These are phyloP conservation scores for Scenedesmus sp. DNA, from an alignment of 163 green algal species.

Conservation along the genomic window DNA sequence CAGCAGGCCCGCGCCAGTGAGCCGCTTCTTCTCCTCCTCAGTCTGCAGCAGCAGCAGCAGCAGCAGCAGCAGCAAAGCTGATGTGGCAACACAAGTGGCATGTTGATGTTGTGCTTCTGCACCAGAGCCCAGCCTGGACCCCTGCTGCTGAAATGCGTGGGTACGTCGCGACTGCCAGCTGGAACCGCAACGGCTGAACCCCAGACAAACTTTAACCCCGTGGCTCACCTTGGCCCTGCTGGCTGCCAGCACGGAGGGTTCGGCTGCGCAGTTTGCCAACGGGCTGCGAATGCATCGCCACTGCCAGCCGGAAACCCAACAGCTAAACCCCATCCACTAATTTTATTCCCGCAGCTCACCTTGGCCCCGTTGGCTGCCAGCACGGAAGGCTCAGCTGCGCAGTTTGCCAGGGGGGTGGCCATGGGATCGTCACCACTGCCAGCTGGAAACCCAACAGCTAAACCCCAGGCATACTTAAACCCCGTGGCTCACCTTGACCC, in stretches of 20 bases:
- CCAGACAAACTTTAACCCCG: no score
- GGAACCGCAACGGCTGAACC: no score
- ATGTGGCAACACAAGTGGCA: no score
- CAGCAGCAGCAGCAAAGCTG: neutral
- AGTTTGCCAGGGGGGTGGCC: slow-evolving; percentile 73
- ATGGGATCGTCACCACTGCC: slow-evolving; percentile 56
- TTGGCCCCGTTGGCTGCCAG: slow-evolving; percentile 58
- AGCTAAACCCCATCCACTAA: no score
- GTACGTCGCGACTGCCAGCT: no score
- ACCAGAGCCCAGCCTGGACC: no score
- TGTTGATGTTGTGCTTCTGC: neutral
- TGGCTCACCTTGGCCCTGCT: slow-evolving; percentile 64
- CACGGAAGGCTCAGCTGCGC: slow-evolving; percentile 61
- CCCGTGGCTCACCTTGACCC: slow-evolving; percentile 62
- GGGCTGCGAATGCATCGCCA: slow-evolving; percentile 65
- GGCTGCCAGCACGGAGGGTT: slow-evolving; percentile 63
- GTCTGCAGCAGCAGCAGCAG: slow-evolving; percentile 60
- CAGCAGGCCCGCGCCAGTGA: slow-evolving; percentile 76
- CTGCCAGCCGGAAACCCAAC: no score
- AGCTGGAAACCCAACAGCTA: neutral
- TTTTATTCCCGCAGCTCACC: slow-evolving; percentile 59
- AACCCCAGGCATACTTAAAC: neutral
- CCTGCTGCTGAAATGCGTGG: no score
- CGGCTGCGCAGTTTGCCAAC: slow-evolving; percentile 70
- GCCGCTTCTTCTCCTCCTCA: slow-evolving; percentile 69